phyloP scores from a whole-genome alignment of 225 moss, liverwort and hornwort genomes.

The Polytrichum commune region DNA sequence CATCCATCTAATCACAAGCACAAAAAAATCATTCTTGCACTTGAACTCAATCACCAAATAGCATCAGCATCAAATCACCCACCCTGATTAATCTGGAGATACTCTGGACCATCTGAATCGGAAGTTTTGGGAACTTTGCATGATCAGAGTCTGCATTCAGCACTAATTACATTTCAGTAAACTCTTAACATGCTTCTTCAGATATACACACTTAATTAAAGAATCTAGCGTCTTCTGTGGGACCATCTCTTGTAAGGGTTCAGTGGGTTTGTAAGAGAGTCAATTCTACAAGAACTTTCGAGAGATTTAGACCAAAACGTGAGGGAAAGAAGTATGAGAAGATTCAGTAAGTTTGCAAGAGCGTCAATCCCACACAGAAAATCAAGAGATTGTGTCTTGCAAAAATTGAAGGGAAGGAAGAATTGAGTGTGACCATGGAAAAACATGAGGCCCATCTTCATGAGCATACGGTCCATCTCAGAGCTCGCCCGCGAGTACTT shows the following conservation, averaged over 20 bases:
- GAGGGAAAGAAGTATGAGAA: too few relatives aligned
- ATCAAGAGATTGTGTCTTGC: background rate
- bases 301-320: background rate
- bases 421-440: slow-evolving; percentile 46
- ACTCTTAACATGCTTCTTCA: background rate
- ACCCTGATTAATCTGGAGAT: slow-evolving; percentile 60
- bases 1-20: background rate
- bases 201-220: background rate
- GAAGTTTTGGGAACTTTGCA: slow-evolving; percentile 72
- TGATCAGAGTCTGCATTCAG: slow-evolving; percentile 62
- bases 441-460: slow-evolving; percentile 85
- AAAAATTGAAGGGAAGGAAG: background rate
- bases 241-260: too few relatives aligned
- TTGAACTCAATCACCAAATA: background rate
- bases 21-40: background rate
- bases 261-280: too few relatives aligned
- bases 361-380: background rate
- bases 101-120: slow-evolving; percentile 41
- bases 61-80: background rate
- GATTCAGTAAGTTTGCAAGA: too few relatives aligned
- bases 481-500: slow-evolving; percentile 40
- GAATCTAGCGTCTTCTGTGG: too few relatives aligned
- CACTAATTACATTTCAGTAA: slow-evolving; percentile 2
- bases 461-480: slow-evolving; percentile 66
- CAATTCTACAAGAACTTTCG: background rate